Evolutionary conservation across 345 rosid species (phyloP).

Genomic region (Hirschfeldia incana): DNA sequence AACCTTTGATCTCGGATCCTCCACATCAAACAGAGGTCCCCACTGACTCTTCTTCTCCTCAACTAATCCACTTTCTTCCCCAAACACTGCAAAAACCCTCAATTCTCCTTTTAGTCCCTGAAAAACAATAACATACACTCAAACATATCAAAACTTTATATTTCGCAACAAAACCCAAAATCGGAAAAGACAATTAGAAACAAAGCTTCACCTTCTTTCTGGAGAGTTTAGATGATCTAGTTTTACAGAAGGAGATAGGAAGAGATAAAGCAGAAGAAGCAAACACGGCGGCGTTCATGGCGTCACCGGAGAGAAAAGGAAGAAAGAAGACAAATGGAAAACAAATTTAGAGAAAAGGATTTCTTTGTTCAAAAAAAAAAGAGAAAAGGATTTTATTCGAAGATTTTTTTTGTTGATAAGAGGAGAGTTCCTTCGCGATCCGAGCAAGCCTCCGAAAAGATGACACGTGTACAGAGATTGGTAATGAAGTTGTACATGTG

Average conservation of each 20-base stretch:
- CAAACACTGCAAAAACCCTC: conserved; percentile 73
- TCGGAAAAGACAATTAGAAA: not conserved
- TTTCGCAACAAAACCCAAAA: not conserved
- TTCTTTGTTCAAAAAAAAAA: no score
- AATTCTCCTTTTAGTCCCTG: conserved; percentile 70
- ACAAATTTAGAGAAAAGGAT: conserved; percentile 5
- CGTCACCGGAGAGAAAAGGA: conserved; percentile 7
- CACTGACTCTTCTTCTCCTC: conserved; percentile 83
- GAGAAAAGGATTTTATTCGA: conserved; percentile 7
- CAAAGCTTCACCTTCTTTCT: conserved; percentile 51
- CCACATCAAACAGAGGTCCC: conserved; percentile 80
- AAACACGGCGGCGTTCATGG: conserved; percentile 38
- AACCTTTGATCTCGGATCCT: conserved; percentile 89
- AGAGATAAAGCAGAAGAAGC: conserved; percentile 69
- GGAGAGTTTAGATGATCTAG: conserved; percentile 50
- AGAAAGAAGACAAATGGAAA: conserved; percentile 1
- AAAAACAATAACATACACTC: conserved; percentile 24
- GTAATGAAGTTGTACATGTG: not conserved
- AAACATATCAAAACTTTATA: not conserved
- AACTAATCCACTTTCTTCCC: conserved; percentile 61
- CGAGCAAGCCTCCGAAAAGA: conserved; percentile 51
- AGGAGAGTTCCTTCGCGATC: conserved; percentile 26
- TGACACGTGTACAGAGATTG: conserved; percentile 66
- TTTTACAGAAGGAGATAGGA: conserved; percentile 60
- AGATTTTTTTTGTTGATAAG: conserved; percentile 48